Conservation (phyloP, 2,329 filamentous ascomycete species). For the Lecanicillium sp. region DNA sequence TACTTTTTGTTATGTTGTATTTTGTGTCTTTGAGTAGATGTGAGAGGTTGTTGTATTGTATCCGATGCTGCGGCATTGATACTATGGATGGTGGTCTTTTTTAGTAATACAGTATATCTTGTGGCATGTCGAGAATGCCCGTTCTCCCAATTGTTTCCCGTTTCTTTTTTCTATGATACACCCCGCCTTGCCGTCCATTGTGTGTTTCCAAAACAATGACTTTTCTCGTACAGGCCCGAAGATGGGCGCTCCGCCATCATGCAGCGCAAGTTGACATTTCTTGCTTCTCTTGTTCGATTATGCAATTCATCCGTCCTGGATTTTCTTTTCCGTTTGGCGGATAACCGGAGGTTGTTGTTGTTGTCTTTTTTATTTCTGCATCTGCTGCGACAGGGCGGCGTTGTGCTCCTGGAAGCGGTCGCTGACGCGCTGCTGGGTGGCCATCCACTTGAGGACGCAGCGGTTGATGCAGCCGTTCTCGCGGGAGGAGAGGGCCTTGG, state of each 20-base stretch:
- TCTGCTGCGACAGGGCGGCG: conserved; percentile 50
- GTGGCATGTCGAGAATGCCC: neutral
- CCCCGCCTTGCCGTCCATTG: too few species aligned
- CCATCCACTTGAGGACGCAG: conserved; percentile 95
- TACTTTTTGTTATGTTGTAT: neutral
- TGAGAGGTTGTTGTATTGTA: neutral
- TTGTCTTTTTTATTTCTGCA: conserved; percentile 36
- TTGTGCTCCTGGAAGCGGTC: conserved; percentile 79
- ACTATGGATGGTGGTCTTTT: neutral
- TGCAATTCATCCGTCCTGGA: conserved; percentile 12
- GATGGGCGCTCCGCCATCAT: neutral
- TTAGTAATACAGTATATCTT: conserved; percentile 7
- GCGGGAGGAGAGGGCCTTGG: conserved; percentile 83
- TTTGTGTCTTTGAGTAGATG: neutral
- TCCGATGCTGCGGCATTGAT: neutral
- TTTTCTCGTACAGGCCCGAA: neutral
- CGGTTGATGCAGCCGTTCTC: conserved; percentile 90
- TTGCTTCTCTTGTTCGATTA: neutral
- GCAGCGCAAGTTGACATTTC: conserved; percentile 15
- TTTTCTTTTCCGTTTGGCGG: neutral
- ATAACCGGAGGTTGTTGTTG: too few species aligned
- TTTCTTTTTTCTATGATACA: neutral
- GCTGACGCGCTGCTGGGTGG: conserved; percentile 81
- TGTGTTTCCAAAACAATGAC: neutral
- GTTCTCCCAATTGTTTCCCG: neutral